Evolutionary conservation across 495 filamentous ascomycete species (phyloP).

Genomic region (Stereocaulon alpinum): DNA sequence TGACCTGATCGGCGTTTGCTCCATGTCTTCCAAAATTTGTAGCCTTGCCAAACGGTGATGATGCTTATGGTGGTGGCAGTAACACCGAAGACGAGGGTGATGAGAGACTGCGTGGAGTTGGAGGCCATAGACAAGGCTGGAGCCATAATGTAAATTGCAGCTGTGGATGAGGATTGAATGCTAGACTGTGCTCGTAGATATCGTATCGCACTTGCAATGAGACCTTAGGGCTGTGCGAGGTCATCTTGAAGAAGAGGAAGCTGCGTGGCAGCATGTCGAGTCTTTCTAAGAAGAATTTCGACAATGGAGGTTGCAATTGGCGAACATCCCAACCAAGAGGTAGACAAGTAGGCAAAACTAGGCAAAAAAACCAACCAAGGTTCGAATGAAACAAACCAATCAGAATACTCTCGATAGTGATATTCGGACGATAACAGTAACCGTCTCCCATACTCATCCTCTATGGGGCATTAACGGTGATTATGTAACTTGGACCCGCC

Average conservation of each 20-base stretch:
- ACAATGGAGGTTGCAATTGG: too few species aligned
- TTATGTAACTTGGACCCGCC: neutral
- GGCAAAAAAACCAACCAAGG: too few species aligned
- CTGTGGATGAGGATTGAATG: too few species aligned
- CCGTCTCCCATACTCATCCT: neutral
- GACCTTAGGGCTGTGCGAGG: too few species aligned
- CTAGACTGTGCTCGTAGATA: too few species aligned
- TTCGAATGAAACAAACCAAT: too few species aligned
- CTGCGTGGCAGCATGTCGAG: neutral
- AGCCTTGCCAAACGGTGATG: slow-evolving; percentile 12
- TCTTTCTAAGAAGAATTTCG: too few species aligned
- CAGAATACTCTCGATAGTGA: too few species aligned
- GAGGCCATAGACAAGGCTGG: slow-evolving; percentile 4
- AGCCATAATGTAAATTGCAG: too few species aligned
- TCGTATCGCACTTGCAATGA: neutral
- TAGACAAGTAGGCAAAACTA: neutral
- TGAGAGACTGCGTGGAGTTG: neutral
- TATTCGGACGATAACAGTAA: too few species aligned
- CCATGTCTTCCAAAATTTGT: slow-evolving; percentile 11
- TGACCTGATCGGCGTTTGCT: neutral
- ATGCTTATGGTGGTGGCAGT: slow-evolving; percentile 11
- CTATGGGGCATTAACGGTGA: neutral
- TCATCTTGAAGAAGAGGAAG: neutral
- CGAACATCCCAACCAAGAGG: too few species aligned
- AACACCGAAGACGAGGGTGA: slow-evolving; percentile 12